Conservation (phyloP, 495 filamentous ascomycete species). For the Peziza echinospora region DNA sequence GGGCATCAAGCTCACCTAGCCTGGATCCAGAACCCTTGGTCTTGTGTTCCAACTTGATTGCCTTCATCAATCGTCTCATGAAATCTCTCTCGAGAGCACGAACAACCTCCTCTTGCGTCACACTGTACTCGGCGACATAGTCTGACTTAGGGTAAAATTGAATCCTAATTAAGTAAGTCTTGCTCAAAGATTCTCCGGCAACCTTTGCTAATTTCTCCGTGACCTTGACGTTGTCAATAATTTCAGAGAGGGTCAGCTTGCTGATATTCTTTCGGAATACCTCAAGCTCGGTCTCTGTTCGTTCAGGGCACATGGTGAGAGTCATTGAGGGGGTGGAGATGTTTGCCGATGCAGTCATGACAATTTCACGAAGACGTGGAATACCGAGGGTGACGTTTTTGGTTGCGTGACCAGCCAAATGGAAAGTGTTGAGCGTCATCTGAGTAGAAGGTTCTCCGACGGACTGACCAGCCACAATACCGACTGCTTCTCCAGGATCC, state of each 20-base stretch:
- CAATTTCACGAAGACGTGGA: conserved; percentile 85
- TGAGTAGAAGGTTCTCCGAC: conserved; percentile 94
- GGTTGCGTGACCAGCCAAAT: conserved; percentile 92
- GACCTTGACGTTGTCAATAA: conserved; percentile 64
- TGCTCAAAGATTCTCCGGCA: conserved; percentile 40
- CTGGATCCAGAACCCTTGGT: conserved; percentile 42
- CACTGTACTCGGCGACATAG: conserved; percentile 68
- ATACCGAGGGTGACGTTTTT: conserved; percentile 99
- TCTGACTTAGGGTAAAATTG: conserved; percentile 66
- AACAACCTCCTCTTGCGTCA: conserved; percentile 52
- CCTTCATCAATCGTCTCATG: conserved; percentile 41
- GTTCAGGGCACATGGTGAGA: conserved; percentile 49
- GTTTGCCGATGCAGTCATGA: conserved; percentile 80
- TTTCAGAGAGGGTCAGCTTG: conserved; percentile 64
- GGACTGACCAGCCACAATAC: conserved; percentile 88
- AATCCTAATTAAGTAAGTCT: conserved; percentile 64
- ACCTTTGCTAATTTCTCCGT: conserved; percentile 53
- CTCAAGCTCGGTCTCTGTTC: conserved; percentile 46
- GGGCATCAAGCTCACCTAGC: conserved; percentile 37
- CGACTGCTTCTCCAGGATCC: conserved; percentile 96
- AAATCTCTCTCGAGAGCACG: conserved; percentile 59
- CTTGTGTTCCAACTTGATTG: conserved; percentile 50
- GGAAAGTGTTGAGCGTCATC: conserved; percentile 99
- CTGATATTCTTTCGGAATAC: conserved; percentile 82
- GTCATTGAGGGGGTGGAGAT: conserved; percentile 91